Evolutionary conservation across 441 rosid species (phyloP).

Genomic region (Brassica balearica): DNA sequence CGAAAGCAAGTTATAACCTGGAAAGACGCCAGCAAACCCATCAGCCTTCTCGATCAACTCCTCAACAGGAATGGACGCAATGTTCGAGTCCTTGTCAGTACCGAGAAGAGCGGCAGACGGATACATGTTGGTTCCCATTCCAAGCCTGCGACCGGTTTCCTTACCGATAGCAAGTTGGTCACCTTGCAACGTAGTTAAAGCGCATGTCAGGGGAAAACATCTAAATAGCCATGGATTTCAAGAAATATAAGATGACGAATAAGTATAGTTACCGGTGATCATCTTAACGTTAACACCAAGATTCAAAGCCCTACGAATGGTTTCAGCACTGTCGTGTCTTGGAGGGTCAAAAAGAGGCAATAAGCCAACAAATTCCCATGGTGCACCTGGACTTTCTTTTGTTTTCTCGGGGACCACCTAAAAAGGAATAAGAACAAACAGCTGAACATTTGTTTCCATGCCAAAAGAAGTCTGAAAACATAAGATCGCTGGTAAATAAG

Average conservation of each 20-base stretch:
- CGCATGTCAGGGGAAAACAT: slow-evolving; percentile 20
- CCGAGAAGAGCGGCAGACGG: slow-evolving; percentile 91
- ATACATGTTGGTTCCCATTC: slow-evolving; percentile 99
- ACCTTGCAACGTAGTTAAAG: slow-evolving; percentile 35
- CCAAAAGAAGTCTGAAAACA: not conserved
- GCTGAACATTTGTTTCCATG: not conserved
- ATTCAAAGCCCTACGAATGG: slow-evolving; percentile 88
- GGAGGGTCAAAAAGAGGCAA: slow-evolving; percentile 83
- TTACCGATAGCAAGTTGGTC: slow-evolving; percentile 71
- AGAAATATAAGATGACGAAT: not conserved
- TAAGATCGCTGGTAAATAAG: not conserved
- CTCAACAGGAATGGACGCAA: slow-evolving; percentile 87
- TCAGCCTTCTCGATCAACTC: slow-evolving; percentile 94
- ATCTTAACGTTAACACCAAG: slow-evolving; percentile 98
- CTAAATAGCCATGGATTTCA: slow-evolving; percentile 25
- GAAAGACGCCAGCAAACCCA: slow-evolving; percentile 95
- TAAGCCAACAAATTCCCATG: slow-evolving; percentile 61
- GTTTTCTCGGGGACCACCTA: slow-evolving; percentile 73
- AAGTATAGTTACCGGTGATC: slow-evolving; percentile 76
- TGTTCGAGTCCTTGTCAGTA: slow-evolving; percentile 70
- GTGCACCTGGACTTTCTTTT: slow-evolving; percentile 65
- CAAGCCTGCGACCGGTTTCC: slow-evolving; percentile 97
- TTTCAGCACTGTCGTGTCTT: slow-evolving; percentile 96
- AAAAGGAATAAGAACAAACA: slow-evolving; percentile 8
- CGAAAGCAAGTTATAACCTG: slow-evolving; percentile 53